Base-by-base conservation (phyloP, 306 rosid genomes). In the Cucumis cinereus region DNA sequence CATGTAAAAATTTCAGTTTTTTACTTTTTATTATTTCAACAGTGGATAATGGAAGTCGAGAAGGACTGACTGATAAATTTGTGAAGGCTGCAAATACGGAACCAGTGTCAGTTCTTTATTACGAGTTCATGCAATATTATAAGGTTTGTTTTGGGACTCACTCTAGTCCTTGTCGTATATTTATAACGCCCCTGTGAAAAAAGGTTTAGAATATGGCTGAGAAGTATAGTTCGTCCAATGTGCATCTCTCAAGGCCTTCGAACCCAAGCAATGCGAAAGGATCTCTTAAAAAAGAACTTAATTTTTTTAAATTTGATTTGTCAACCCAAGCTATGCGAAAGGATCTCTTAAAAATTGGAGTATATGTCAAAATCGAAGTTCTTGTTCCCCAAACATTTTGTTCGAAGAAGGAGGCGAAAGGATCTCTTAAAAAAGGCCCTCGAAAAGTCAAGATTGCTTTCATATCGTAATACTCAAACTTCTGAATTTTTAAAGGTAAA, bases 71-170 rank as follows among this genome's bases (percentile, higher is more conserved):
- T 91, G 96, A 91, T 82, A 89, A 93, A 85, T 91, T 93, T 86
- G 87, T 93, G 24, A 91, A 88, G 75, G 98, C 97, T 79, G 98
- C 98, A 10, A 93, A 97, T 82, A 74, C 77, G 40, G 86, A 91
- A 73, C 96, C 98, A 11, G 97, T 90, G 78, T 91, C 97, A 60
- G 98, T 93, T 85, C 96, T 93, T 59, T 97, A 93, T 85, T 91
- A 93, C 0, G 98, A 93, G 84, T 93, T 93, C 84, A 93, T 91
- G 98, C 98, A 93, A 86, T 97, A 93, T 82, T 93, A 91, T 84
- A 91, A 93, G 98, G 97, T 93, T 84, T 75, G 81, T 70, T 24
- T 56, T 76, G 22, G 49, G 80, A 60, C 49, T 62, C 9, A 13
- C 73, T 15, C 6, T 69, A 4, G 54, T 23, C 30, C 52, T 40